Base-by-base conservation (phyloP, 1,284 basidiomycete genomes). In the Phellinidium pouzarii region DNA sequence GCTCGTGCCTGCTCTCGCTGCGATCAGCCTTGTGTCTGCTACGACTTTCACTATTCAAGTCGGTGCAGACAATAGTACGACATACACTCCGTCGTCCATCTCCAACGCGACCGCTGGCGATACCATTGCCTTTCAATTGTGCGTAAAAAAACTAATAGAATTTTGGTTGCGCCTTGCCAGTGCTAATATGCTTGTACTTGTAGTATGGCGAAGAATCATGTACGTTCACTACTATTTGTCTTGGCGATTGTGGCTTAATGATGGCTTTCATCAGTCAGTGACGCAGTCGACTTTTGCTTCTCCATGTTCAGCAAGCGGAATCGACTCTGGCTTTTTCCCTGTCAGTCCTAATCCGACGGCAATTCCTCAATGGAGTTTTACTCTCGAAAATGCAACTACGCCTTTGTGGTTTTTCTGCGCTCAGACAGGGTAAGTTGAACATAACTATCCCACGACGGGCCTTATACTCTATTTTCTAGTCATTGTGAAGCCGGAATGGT, bases 241-340 rank as follows among this genome's bases (percentile, higher is more conserved):
- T n/a, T n/a, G n/a, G n/a, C n/a, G n/a, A n/a, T n/a, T n/a, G n/a
- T n/a, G n/a, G n/a, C n/a, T n/a, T n/a, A n/a, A n/a, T n/a, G n/a
- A n/a, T n/a, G n/a, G n/a, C n/a, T 4, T 47, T 17, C 41, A n/a
- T 51, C 46, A 77, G 73, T 76, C 76, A 42, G 72, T 78, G 56
- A 80, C 79, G 11, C 79, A 82, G 65, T 80, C 79, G 14, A 74
- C 76, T 11, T 84, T 83, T 62, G 66, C 67, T 19, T 59, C 64
- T 7, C 81, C 81, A 20, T 75, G 68, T 63, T 53, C 59, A 26
- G 55, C 63, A 40, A 54, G 52, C 11, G 80, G 79, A 25, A 65
- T 69, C 54, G 68, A 72, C 62, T 61, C 81, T 66, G 67, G 73
- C 61, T 61, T 67, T 67, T 64, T 66, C 58, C 59, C 63, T 45